Base-by-base conservation (phyloP, 2,329 filamentous ascomycete species). In the Penicillium sp. region DNA sequence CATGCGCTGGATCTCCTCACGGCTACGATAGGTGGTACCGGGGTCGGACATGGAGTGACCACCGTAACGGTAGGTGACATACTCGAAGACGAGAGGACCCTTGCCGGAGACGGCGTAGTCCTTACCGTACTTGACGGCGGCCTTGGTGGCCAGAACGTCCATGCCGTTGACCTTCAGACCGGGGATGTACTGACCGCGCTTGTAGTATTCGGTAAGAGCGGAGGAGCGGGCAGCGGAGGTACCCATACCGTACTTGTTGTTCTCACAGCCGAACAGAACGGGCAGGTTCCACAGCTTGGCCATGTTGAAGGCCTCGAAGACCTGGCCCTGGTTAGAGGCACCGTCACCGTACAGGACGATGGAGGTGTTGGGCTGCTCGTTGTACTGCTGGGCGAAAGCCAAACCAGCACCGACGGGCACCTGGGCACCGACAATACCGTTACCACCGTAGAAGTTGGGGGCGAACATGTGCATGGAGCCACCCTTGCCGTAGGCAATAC, bases 211-310 rank as follows among this genome's bases (percentile, higher is more conserved):
- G 79, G 95, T 98, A 77, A 97, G 83, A 73, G 95, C 95, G 63
- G 95, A 94, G 64, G 95, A 93, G 74, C 95, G 93, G 81, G 90
- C 89, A 70, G 95, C 94, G 64, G 95, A 91, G 66, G 95, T 99
- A 82, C 95, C 95, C 95, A 99, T 99, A 80, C 95, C 95, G 80
- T 99, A 99, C 83, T 99, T 99, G 90, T 99, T 99, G 88, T 99
- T 99, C 85, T 99, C 95, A 81, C 95, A 99, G 71, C 92, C 93
- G 77, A 99, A 99, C 70, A 99, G 90, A 70, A 93, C 87, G 58
- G 95, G 95, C 52, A 99, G 85, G 73, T 95, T 93, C 95, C 95
- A 99, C 70, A 99, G 89, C 87, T 98, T 98, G 66, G 95, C 95
- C 95, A 99, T 99, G 89, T 99, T 99, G 88, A 96, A 99, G 65